Evolutionary conservation across 345 rosid species (phyloP).

Genomic region (Raphanus sativus): DNA sequence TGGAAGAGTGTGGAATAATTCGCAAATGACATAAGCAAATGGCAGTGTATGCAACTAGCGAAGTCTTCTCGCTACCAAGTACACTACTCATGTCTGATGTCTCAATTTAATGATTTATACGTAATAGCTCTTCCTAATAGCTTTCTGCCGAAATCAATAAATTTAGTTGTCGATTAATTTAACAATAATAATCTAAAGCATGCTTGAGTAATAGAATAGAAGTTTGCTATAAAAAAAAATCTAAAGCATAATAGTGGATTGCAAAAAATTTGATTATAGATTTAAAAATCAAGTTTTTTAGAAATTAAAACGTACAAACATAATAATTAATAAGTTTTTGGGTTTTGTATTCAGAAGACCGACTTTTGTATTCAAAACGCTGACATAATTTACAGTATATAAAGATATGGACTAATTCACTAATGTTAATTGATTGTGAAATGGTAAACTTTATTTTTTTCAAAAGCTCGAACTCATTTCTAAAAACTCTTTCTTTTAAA

Average conservation of each 20-base stretch:
- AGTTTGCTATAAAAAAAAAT: no score
- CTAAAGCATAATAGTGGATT: neutral
- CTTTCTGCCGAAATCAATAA: neutral
- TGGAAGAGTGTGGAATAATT: constrained; percentile 29
- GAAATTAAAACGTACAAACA: neutral
- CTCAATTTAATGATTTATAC: neutral
- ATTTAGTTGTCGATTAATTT: neutral
- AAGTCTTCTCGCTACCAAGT: constrained; percentile 24
- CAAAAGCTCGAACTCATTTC: constrained; percentile 1
- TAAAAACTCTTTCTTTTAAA: no score
- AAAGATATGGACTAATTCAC: neutral
- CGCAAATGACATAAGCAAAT: constrained; percentile 36
- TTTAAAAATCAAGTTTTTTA: neutral
- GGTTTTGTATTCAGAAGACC: neutral
- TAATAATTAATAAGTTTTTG: neutral
- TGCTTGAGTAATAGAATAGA: no score
- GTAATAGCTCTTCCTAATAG: constrained; percentile 3
- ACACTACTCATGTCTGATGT: neutral
- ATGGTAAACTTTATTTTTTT: neutral
- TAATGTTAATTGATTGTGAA: neutral
- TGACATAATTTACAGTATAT: neutral
- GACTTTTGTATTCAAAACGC: neutral
- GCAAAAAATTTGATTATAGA: neutral
- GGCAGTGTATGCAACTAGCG: constrained; percentile 22
- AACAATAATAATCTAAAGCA: neutral